Base-by-base conservation (phyloP, 2,329 filamentous ascomycete species). In the Stachybotrys elegans region DNA sequence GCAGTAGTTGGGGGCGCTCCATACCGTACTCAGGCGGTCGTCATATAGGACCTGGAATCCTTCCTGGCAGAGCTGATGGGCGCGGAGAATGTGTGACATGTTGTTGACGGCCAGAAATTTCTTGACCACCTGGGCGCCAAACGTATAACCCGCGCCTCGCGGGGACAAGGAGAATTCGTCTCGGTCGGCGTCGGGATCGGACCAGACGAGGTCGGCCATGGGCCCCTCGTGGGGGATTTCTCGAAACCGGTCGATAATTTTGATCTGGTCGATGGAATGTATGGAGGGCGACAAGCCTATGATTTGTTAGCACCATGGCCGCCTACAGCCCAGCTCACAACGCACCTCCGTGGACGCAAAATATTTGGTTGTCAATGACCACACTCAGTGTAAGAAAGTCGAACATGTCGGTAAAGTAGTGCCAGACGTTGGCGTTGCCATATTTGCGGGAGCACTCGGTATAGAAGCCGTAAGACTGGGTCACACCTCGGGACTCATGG, bases 371-470 rank as follows among this genome's bases (percentile, higher is more conserved):
- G 65, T 97, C 95, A 63, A 98, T 98, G 51, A 98, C 92, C 48
- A 97, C 94, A 57, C 88, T 95, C 45, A 98, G 74, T 7, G 92
- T 97, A 51, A 98, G 76, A 66, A 95, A 98, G 70, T 98, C 93
- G 68, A 98, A 98, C 91, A 98, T 97, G 70, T 98, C 93, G 53
- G 93, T 98, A 63, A 98, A 98, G 66, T 97, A 93, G 68, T 98
- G 93, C 93, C 93, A 98, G 19, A 98, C 93, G 58, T 93, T 96
- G 51, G 93, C 90, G 61, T 95, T 97, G 63, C 93, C 93, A 68
- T 98, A 98, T 69, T 98, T 98, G 55, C 93, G 85, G 17, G 87
- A 90, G 68, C 93, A 98, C 64, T 98, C 93, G 19, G 93, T 97
- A 65, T 98, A 98, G 71, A 98, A 98, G 45, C 93, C 93, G 68